Conservation (phyloP, 2,329 filamentous ascomycete species). For the Amylocarpus encephaloides region DNA sequence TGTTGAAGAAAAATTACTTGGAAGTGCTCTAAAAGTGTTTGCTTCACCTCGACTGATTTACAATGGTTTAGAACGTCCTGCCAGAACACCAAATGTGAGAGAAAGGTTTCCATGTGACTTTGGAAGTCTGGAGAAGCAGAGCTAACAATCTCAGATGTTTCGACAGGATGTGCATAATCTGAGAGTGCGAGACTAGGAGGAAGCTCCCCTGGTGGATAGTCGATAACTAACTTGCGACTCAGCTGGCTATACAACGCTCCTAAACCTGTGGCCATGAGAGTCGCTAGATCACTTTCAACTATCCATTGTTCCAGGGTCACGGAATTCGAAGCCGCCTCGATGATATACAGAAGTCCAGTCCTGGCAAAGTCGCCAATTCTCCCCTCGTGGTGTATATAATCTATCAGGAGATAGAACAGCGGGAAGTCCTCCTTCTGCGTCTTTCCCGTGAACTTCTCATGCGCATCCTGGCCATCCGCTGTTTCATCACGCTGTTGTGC, state of each 20-base stretch:
- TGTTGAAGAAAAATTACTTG: constrained; percentile 95
- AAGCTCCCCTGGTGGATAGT: constrained; percentile 66
- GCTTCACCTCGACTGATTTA: constrained; percentile 83
- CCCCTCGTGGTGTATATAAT: constrained; percentile 94
- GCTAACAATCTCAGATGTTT: constrained; percentile 64
- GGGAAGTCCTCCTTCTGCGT: constrained; percentile 92
- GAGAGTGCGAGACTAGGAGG: constrained; percentile 83
- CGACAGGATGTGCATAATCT: constrained; percentile 72
- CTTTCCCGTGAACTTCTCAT: constrained; percentile 71
- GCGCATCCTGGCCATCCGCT: constrained; percentile 37
- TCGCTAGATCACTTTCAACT: constrained; percentile 92
- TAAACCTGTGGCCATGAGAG: constrained; percentile 91
- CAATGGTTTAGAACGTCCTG: constrained; percentile 97
- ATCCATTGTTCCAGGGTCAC: constrained; percentile 88
- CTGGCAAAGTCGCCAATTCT: constrained; percentile 92
- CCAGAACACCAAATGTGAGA: constrained; percentile 95
- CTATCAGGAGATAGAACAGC: constrained; percentile 88
- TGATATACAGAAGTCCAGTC: constrained; percentile 90
- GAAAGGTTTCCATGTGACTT: constrained; percentile 83
- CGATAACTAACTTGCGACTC: constrained; percentile 73
- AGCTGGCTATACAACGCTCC: constrained; percentile 66
- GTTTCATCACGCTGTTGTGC: constrained; percentile 38
- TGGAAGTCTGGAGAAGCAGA: constrained; percentile 71
- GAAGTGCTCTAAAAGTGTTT: constrained; percentile 91
- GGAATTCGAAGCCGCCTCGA: constrained; percentile 83